Base-by-base conservation (phyloP, 2,329 filamentous ascomycete genomes). In the Aspergillus eucalypticola region DNA sequence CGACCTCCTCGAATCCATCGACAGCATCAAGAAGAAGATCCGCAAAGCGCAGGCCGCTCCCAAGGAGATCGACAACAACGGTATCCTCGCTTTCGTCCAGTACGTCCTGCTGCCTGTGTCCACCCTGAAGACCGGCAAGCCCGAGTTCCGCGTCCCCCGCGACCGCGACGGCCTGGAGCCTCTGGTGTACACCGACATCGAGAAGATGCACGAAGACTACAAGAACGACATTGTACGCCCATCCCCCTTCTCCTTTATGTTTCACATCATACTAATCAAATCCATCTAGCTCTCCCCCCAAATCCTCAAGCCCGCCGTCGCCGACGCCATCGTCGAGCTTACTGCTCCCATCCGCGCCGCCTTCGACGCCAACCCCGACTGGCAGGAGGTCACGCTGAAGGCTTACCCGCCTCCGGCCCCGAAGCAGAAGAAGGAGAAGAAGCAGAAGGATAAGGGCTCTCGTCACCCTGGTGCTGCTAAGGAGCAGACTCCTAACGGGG, bases 31-130 rank as follows among this genome's bases (percentile, higher is more conserved):
- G 67, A 92, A 90, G 82, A 96, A 96, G 82, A 82, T 96, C 56
- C 88, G 88, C 72, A 97, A 97, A 77, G 92, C 94, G 0, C 86
- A 89, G 64, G 90, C 90, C 21, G 85, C 86, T 15, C 92, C 92
- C 32, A 87, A 87, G 70, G 83, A 89, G 25, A 83, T 91, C 4
- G 91, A 96, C 69, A 90, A 89, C 29, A 98, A 98, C 73, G 95
- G 94, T 19, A 82, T 98, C 11, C 80, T 98, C 54, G 87, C 90
- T 2, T 93, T 98, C 63, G 88, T 95, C 19, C 91, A 98, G 76
- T 91, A 87, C 72, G 91, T 97, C 29, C 82, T 98, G 32, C 84
- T 99, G 8, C 92, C 92, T 0, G 90, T 89, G 17, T 58, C 65
- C 59, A 67, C 48, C 41, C 66, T 69, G 13, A 71, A 70, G 39